Base-by-base conservation (phyloP, 441 rosid species). In the Caryocar brasiliense region DNA sequence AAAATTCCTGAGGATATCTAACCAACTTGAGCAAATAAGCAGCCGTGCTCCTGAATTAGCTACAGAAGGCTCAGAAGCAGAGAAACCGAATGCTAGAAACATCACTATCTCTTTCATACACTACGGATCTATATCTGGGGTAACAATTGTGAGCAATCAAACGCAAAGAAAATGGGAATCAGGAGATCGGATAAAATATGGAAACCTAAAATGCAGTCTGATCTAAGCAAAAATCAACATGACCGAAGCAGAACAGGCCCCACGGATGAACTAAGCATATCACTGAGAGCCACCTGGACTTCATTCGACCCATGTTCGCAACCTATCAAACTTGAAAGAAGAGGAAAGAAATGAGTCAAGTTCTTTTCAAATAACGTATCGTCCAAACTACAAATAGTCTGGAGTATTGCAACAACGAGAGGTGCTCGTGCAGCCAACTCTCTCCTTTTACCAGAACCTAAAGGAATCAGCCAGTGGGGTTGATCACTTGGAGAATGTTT, bases 361-460 rank as follows among this genome's bases (percentile, higher is more conserved):
- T 85, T 73, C 77, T 82, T 83, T 77, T 87, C 83, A 14, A 94
- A 94, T 8, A 84, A 79, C 5, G 54, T 57, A 13, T 85, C 94
- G 26, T 78, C 95, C 79, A 90, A 41, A 45, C 81, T 53, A 66
- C 95, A 79, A 23, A 94, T 79, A 20, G 95, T 83, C 64, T 90
- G 94, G 50, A 94, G 86, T 18, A 90, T 82, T 8, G 86, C 71
- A 56, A 94, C 99, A 14, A 94, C 56, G 12, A 94, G 85, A 51
- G 99, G 99, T 34, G 99, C 95, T 4, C 99, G 85, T 15, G 95
- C 75, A 30, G 99, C 92, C 62, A 94, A 51, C 66, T 94, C 99
- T 77, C 98, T 81, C 12, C 88, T 76, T 60, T 79, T 90, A 26
- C 98, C 98, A 34, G 96, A 83, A 36, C 99, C 98, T 35, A 82